Evolutionary conservation across 345 rosid species (phyloP).

Genomic region (Trapa incisa): DNA sequence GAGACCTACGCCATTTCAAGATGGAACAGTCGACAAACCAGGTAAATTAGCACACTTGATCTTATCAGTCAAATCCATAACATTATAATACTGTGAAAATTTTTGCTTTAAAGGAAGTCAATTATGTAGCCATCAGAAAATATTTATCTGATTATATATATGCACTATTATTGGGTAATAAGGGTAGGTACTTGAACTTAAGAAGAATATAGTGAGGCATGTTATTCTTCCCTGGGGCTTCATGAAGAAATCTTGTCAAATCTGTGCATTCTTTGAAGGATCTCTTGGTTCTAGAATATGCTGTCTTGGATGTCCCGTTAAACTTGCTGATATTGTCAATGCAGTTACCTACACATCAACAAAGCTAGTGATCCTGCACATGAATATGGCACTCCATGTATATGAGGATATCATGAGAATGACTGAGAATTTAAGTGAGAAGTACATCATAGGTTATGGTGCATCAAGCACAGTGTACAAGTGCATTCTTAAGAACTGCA

Average conservation of each 20-base stretch:
- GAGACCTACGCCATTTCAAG: slow-evolving; percentile 42
- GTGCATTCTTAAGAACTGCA: slow-evolving; percentile 86
- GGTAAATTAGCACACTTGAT: slow-evolving; percentile 24
- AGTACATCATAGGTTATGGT: slow-evolving; percentile 75
- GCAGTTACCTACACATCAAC: slow-evolving; percentile 65
- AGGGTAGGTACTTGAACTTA: too few species aligned
- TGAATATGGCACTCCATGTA: slow-evolving; percentile 98
- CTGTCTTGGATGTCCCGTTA: background rate
- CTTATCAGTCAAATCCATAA: background rate
- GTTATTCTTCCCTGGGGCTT: too few species aligned
- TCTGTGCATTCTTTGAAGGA: too few species aligned
- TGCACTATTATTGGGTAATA: too few species aligned
- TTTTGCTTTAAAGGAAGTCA: too few species aligned
- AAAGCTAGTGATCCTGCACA: slow-evolving; percentile 77
- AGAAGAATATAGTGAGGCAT: too few species aligned
- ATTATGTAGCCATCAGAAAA: too few species aligned
- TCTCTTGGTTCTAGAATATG: too few species aligned
- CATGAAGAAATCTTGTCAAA: too few species aligned
- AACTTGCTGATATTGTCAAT: background rate
- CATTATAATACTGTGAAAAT: background rate
- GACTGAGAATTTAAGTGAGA: slow-evolving; percentile 91
- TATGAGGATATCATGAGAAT: slow-evolving; percentile 96
- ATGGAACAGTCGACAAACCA: slow-evolving; percentile 83
- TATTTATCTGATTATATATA: too few species aligned
- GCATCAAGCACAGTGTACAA: slow-evolving; percentile 94